Evolutionary conservation across 495 filamentous ascomycete species (phyloP).

Genomic region (Bathelium albidoporum): DNA sequence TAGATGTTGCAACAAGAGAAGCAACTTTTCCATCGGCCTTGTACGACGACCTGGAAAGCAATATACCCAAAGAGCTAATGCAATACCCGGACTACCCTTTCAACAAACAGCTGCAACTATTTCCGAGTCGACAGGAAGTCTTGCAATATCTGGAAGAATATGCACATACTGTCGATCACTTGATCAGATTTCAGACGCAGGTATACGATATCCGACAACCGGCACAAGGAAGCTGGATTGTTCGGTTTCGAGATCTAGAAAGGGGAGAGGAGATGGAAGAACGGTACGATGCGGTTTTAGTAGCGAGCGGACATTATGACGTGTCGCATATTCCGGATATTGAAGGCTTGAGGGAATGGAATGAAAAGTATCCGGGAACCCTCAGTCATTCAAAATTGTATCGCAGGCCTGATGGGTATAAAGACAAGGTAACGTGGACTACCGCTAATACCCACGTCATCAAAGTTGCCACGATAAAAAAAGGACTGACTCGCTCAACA

Average conservation of each 20-base stretch:
- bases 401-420: slow-evolving; percentile 49
- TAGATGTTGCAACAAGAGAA: slow-evolving; percentile 10
- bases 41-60: slow-evolving; percentile 74
- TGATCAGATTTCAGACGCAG: slow-evolving; percentile 49
- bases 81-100: slow-evolving; percentile 62
- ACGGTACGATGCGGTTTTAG: slow-evolving; percentile 63
- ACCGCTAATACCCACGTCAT: not conserved
- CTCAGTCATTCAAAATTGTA: slow-evolving; percentile 80
- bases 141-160: slow-evolving; percentile 67
- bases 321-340: slow-evolving; percentile 61
- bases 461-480: not conserved
- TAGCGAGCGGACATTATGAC: slow-evolving; percentile 75
- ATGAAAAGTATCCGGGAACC: slow-evolving; percentile 46
- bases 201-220: slow-evolving; percentile 39
- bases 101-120: slow-evolving; percentile 51
- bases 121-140: slow-evolving; percentile 58
- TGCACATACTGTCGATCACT: slow-evolving; percentile 46
- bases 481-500: slow-evolving; percentile 1
- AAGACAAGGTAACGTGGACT: slow-evolving; percentile 30
- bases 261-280: slow-evolving; percentile 30
- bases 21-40: slow-evolving; percentile 57
- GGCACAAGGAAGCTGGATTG: slow-evolving; percentile 35
- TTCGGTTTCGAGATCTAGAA: slow-evolving; percentile 44
- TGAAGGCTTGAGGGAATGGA: slow-evolving; percentile 46
- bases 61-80: slow-evolving; percentile 80